Base-by-base conservation (phyloP, 176 grass and related monocot species). In the Aegilops umbellulata region DNA sequence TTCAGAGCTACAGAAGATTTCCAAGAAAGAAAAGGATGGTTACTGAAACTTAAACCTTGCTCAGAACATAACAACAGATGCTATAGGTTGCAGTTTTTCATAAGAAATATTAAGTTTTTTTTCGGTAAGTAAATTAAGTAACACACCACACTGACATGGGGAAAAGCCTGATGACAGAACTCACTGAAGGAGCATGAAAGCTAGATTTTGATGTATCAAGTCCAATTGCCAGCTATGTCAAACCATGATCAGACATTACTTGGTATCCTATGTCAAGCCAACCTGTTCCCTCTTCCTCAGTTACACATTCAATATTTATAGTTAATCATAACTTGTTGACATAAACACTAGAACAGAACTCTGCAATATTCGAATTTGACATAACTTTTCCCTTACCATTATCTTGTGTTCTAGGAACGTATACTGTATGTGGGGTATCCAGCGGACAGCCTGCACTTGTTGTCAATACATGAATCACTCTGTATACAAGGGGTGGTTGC, bases 41-140 rank as follows among this genome's bases (percentile, higher is more conserved):
- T 22, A 49, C 65, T 35, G 8, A 67, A 89, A 61, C 20, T 23
- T 38, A 0, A 20, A 2, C 63, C 9, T 42, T 70, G 36, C 39
- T 89, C 73, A 26, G 4, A 76, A 31, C 46, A 74, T 55, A 12
- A 65, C 25, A 55, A 19, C 25, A 57, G 23, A 24, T 42, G 79
- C 39, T 42, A 78, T 55, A 78, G 44, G 84, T 65, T 44, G 65
- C 31, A 53, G 74, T 62, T 19, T 23, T 83, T 65, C 13, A 49
- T 17, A 16, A 63, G 42, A 53, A 53, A 17, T 2, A 16, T 49
- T 24, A 62, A 62, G 10, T 62, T n/a, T n/a, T n/a, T n/a, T n/a
- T n/a, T n/a, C n/a, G n/a, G n/a, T n/a, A n/a, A n/a, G n/a, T n/a
- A n/a, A n/a, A n/a, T n/a, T n/a, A 62, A 62, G 10, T 62, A 51